Base-by-base conservation (phyloP, 2,329 filamentous ascomycete genomes). In the Exserohilum rostratum region DNA sequence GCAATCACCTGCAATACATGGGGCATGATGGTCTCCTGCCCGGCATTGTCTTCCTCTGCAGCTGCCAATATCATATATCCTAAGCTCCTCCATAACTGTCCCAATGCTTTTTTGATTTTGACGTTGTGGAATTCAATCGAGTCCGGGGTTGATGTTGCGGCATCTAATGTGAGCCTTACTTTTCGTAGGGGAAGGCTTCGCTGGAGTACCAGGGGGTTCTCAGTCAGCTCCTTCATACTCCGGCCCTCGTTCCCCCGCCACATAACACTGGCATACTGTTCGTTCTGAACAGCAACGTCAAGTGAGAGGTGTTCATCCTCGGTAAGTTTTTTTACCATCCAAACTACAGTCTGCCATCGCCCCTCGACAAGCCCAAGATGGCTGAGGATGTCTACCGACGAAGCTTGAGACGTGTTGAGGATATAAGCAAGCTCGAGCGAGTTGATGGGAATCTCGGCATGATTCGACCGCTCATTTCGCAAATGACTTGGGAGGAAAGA, bases 1-100 rank as follows among this genome's bases (percentile, higher is more conserved):
- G 80, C 80, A 34, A 82, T 76, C 43, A 82, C 76, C 53, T 80
- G 77, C 46, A 82, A 63, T 2, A 81, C 77, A 56, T 77, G 76
- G 6, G 76, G 69, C 69, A 78, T 77, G 13, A 79, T 72, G 6
- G 38, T 54, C 6, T 67, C 53, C 27, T 68, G 58, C 6, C 59
- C 55, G 39, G 53, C 17, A 22, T 57, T 40, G 39, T 47, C 37
- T 13, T 54, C 52, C 52, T 72, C 67, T 3, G 71, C 61, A 20
- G 74, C 75, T 15, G 58, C 63, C 22, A 81, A 38, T n/a, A 79
- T 78, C 74, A 81, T 76, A n/a, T 64, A 64, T 0, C 78, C 80
- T 17, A 82, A 61, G 34, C 73, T 78, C 20, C 72, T 73, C 80
- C 80, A 82, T 4, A 82, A 65, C 42, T 77, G 72, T 10, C 80